Evolutionary conservation across 139 green algal genomes (phyloP).

Genomic region (Diplosphaera chodatii): DNA sequence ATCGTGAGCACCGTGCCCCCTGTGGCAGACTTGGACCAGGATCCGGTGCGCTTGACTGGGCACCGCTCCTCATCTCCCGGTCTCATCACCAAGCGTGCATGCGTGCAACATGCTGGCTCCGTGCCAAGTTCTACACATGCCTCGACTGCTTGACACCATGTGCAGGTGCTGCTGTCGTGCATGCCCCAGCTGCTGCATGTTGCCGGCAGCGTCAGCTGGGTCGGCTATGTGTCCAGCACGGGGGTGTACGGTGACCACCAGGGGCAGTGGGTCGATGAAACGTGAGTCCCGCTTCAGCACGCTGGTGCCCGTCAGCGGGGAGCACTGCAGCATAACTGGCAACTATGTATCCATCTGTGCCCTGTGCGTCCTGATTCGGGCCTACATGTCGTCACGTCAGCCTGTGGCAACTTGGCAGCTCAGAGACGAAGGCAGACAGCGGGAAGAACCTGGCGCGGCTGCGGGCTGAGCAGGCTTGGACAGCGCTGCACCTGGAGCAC

Average conservation of each 20-base stretch:
- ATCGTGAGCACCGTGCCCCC: constrained; percentile 37
- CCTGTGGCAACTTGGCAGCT: neutral
- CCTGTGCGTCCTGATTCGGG: too few relatives aligned
- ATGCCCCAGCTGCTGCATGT: constrained; percentile 6
- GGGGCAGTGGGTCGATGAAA: constrained; percentile 66
- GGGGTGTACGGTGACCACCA: constrained; percentile 63
- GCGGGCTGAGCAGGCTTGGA: constrained; percentile 52
- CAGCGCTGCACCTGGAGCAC: constrained; percentile 24
- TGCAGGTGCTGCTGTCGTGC: constrained; percentile 11
- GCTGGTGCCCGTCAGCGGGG: too few relatives aligned
- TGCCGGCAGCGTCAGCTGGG: constrained; percentile 23
- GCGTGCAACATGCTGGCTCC: too few relatives aligned
- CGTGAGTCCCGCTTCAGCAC: constrained; percentile 13
- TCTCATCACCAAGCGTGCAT: too few relatives aligned
- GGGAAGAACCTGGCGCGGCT: constrained; percentile 25
- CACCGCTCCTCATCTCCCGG: too few relatives aligned
- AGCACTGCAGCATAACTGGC: too few relatives aligned
- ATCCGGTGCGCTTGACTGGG: constrained; percentile 16
- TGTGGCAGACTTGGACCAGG: neutral
- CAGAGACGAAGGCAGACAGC: constrained; percentile 14
- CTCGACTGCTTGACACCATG: too few relatives aligned
- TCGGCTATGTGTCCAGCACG: constrained; percentile 61
- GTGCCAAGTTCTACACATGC: too few relatives aligned
- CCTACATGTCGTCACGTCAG: too few relatives aligned
- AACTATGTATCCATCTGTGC: too few relatives aligned